Conservation (phyloP, 305 asterid genomes). For the Withania somnifera region DNA sequence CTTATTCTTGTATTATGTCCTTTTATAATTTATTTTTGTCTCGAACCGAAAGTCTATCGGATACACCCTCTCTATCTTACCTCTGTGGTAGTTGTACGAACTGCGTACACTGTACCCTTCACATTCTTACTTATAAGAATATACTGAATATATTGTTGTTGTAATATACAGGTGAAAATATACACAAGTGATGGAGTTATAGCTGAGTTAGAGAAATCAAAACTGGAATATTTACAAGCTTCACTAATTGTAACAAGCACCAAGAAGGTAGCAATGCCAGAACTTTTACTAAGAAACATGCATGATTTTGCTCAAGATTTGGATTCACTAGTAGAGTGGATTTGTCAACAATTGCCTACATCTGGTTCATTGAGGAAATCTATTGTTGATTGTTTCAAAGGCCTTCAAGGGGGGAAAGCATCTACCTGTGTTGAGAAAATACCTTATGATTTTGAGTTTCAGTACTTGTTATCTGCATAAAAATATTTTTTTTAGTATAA, state of each 20-base stretch:
- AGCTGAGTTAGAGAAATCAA: constrained; percentile 55
- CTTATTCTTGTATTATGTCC: too few species aligned
- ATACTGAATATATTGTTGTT: too few species aligned
- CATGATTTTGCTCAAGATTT: constrained; percentile 42
- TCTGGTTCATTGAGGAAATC: constrained; percentile 73
- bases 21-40: too few species aligned
- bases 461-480: constrained; percentile 20
- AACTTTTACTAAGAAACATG: constrained; percentile 54
- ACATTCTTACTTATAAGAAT: too few species aligned
- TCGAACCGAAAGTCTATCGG: too few species aligned
- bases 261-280: constrained; percentile 55
- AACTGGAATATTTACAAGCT: constrained; percentile 67
- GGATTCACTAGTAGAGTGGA: constrained; percentile 59
- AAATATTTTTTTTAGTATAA: not conserved
- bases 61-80: too few species aligned
- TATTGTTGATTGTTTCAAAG: constrained; percentile 63
- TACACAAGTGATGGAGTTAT: constrained; percentile 66
- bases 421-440: constrained; percentile 48
- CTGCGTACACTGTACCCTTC: too few species aligned
- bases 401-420: constrained; percentile 27
- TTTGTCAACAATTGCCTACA: constrained; percentile 69
- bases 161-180: constrained; percentile 47
- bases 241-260: constrained; percentile 49
- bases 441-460: constrained; percentile 66
- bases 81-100: too few species aligned